Base-by-base conservation (phyloP, 1,284 basidiomycete species). In the Grifola frondosa region DNA sequence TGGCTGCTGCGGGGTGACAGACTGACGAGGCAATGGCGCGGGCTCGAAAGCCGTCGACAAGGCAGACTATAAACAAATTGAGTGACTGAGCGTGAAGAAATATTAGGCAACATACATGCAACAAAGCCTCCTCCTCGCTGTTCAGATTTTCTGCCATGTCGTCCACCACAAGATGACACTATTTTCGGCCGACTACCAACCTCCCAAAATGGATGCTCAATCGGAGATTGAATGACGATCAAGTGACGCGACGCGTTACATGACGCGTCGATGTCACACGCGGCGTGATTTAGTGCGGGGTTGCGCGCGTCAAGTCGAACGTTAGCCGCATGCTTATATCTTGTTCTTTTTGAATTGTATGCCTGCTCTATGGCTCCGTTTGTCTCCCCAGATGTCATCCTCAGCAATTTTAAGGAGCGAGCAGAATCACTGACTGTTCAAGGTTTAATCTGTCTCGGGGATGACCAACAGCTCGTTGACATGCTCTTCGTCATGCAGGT, bases 331-430 rank as follows among this genome's bases (percentile, higher is more conserved):
- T n/a, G n/a, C n/a, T n/a, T n/a, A n/a, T n/a, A n/a, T n/a, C n/a
- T n/a, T n/a, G n/a, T n/a, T n/a, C n/a, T n/a, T n/a, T n/a, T n/a
- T n/a, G n/a, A n/a, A n/a, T n/a, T n/a, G n/a, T n/a, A n/a, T n/a
- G n/a, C n/a, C n/a, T n/a, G n/a, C n/a, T n/a, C 11, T 38, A 74
- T 76, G 74, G 65, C 71, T 1, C 76, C 75, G 0, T 78, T 77
- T 42, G 45, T 65, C 20, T 32, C 60, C 7, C 76, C 76, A 7
- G 61, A 57, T 3, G 39, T 56, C 11, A 57, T 74, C 6, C 50
- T 75, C 10, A 63, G 49, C 15, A 72, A 73, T 11, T 65, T 78
- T 53, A 78, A 77, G 53, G 76, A 78, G 48, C 62, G 67, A 33
- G 61, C 67, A 2, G 75, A 78, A 40, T 65, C 74, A 9, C 49